Evolutionary conservation across 805 yeast species (phyloP).

Genomic region (Cyberlindnera subsufficiens): DNA sequence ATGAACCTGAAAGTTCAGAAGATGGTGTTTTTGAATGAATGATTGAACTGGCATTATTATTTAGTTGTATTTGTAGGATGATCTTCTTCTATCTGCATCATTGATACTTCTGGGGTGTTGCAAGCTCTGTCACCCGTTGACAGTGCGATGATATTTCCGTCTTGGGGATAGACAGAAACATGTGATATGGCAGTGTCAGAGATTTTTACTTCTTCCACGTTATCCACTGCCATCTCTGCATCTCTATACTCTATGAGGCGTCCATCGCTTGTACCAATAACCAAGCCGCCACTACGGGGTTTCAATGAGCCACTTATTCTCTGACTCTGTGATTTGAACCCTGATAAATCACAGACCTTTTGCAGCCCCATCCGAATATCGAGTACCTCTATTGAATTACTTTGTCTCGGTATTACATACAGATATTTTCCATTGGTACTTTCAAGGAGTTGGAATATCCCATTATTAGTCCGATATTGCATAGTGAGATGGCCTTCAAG

Average conservation of each 20-base stretch:
- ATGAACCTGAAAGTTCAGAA: conserved; percentile 23
- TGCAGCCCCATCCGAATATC: conserved; percentile 29
- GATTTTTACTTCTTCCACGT: background rate
- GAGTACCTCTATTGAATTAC: conserved; percentile 25
- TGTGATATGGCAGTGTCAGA: conserved; percentile 9
- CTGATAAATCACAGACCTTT: conserved; percentile 7
- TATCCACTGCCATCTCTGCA: conserved; percentile 17
- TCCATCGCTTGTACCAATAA: conserved; percentile 23
- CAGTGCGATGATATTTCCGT: conserved; percentile 10
- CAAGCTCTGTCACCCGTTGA: conserved; percentile 17
- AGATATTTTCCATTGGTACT: conserved; percentile 32
- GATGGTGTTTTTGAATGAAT: conserved; percentile 22
- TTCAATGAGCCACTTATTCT: conserved; percentile 20
- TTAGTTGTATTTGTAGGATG: no score
- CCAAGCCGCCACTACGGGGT: conserved; percentile 20
- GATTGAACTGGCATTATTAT: background rate
- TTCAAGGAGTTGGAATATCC: conserved; percentile 28
- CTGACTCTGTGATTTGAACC: conserved; percentile 14
- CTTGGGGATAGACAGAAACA: conserved; percentile 12
- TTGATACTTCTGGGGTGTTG: conserved; percentile 6
- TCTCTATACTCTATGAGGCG: conserved; percentile 16
- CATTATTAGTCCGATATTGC: conserved; percentile 19
- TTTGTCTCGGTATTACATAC: conserved; percentile 27
- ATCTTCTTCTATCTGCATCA: conserved; percentile 1
- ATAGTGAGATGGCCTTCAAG: conserved; percentile 16